Percentiles rank a stretch among this genome's conserved stretches.
Conservation (phyloP, 2,329 filamentous ascomycete genomes). For the Microdochium bolleyi region DNA sequence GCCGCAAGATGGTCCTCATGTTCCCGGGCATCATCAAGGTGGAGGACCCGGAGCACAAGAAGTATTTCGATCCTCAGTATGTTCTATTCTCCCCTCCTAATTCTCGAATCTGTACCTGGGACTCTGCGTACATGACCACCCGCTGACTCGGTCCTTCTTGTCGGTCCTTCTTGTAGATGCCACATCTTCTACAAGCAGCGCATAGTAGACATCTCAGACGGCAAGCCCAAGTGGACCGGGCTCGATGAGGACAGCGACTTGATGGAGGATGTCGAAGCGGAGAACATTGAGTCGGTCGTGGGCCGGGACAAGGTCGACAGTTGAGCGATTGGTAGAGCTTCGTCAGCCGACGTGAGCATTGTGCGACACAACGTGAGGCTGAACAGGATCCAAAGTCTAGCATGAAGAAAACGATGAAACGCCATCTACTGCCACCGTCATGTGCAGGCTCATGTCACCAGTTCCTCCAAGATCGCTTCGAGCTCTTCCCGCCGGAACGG, state of each 20-base stretch:
- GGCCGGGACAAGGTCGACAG: slow-evolving; percentile 12
- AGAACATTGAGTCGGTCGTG: slow-evolving; percentile 11
- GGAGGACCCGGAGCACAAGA: slow-evolving; percentile 42
- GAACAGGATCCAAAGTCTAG: neutral
- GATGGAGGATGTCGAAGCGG: slow-evolving; percentile 15
- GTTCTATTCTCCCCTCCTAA: slow-evolving; percentile 14
- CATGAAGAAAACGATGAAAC: neutral
- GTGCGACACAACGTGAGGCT: too few relatives aligned
- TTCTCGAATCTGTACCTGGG: neutral
- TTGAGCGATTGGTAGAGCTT: slow-evolving; percentile 2
- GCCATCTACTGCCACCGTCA: neutral
- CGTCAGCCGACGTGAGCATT: neutral
- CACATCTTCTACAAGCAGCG: slow-evolving; percentile 78
- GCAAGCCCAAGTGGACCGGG: slow-evolving; percentile 69
- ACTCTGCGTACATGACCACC: neutral
- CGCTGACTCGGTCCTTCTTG: neutral
- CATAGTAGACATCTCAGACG: slow-evolving; percentile 68
- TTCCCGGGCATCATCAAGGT: slow-evolving; percentile 69
- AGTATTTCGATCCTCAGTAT: slow-evolving; percentile 56
- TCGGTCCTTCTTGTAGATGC: slow-evolving; percentile 17
- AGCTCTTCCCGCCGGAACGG: slow-evolving; percentile 85
- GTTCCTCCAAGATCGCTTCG: slow-evolving; percentile 79
- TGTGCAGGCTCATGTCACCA: slow-evolving; percentile 26
- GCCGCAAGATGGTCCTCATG: slow-evolving; percentile 72
- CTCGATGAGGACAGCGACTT: slow-evolving; percentile 38